phyloP scores from a whole-genome alignment of 306 rosid species.

The Fragaria ananassa region DNA sequence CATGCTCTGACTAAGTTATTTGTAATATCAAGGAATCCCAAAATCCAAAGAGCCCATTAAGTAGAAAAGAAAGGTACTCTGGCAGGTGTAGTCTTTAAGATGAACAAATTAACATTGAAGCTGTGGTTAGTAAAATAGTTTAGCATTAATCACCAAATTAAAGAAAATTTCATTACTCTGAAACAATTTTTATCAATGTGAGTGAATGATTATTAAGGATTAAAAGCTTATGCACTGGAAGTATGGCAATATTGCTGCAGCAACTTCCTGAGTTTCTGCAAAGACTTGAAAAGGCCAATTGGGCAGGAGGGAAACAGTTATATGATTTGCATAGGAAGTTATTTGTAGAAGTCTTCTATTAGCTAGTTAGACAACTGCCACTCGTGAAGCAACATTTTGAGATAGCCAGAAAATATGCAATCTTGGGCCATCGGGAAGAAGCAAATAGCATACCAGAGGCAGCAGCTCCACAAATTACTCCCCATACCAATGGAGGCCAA shows the following conservation, averaged over 20 bases:
- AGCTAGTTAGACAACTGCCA: neutral
- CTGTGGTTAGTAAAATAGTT: neutral
- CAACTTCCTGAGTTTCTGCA: neutral
- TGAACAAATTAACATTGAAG: neutral
- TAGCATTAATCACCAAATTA: neutral
- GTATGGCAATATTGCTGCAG: neutral
- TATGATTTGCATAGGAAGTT: neutral
- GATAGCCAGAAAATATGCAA: slow-evolving; percentile 1
- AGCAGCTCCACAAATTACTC: slow-evolving; percentile 98
- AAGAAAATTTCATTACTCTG: neutral
- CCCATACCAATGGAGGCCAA: slow-evolving; percentile 99
- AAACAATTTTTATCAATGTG: no score
- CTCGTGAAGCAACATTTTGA: neutral
- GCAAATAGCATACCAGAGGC: slow-evolving; percentile 70
- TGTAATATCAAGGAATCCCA: neutral
- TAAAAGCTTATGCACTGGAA: neutral
- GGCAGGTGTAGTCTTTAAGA: neutral
- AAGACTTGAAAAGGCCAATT: neutral
- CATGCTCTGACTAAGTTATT: slow-evolving; percentile 2
- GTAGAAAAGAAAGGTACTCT: neutral
- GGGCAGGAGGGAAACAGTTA: neutral
- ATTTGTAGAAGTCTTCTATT: neutral
- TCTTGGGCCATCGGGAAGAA: neutral
- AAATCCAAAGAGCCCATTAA: neutral
- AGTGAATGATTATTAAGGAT: neutral